phyloP scores from a whole-genome alignment of 1,284 basidiomycete species.

The Porogramme epimiltina region DNA sequence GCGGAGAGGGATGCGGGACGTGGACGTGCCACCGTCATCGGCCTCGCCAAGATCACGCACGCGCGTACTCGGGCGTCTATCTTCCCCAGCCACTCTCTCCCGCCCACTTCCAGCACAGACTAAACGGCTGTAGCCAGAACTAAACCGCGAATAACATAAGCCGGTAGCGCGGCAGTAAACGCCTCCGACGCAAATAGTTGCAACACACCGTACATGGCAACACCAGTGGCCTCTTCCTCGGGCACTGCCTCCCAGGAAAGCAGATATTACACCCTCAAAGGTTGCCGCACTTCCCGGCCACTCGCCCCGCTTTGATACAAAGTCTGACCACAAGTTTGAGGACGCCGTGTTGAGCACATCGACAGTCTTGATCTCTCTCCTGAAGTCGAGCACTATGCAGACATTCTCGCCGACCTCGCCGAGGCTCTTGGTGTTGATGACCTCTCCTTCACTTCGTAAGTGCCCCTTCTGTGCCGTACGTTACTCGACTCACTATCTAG shows the following conservation, averaged over 20 bases:
- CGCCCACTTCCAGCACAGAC: too few species aligned
- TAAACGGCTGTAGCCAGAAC: too few species aligned
- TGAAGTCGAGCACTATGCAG: constrained; percentile 13
- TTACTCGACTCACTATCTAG: not conserved
- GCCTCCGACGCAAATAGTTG: too few species aligned
- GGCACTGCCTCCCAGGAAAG: not conserved
- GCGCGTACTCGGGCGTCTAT: constrained; percentile 16
- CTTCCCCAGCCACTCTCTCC: not conserved
- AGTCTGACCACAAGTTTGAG: too few species aligned
- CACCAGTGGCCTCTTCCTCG: not conserved
- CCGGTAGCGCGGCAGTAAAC: too few species aligned
- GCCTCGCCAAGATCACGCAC: constrained; percentile 22
- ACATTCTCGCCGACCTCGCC: constrained; percentile 23
- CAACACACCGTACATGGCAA: too few species aligned
- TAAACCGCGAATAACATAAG: too few species aligned
- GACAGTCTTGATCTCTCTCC: constrained; percentile 2
- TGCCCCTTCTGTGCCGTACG: not conserved
- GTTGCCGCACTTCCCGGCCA: not conserved
- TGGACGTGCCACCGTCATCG: constrained; percentile 14
- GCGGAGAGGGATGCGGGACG: not conserved
- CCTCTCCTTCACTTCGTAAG: constrained; percentile 26
- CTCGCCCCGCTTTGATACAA: too few species aligned
- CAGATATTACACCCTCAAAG: constrained; percentile 11
- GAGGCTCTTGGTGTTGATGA: constrained; percentile 28
- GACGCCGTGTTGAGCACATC: too few species aligned